Base-by-base conservation (phyloP, 2,329 filamentous ascomycete species). In the Cladosporium sp. region DNA sequence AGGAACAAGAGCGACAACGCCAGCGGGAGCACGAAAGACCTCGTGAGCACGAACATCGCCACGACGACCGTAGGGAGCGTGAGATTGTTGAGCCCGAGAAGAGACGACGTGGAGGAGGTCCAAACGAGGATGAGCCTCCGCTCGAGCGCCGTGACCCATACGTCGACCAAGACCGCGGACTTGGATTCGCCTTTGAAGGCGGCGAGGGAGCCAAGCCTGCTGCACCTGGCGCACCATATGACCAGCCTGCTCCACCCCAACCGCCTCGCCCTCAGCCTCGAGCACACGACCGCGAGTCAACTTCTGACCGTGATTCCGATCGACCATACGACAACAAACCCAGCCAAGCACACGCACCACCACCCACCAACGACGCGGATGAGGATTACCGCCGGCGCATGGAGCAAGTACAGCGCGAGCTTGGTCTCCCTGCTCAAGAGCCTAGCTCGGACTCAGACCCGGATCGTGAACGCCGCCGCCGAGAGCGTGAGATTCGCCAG, bases 361-460 rank as follows among this genome's bases (percentile, higher is more conserved):
- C 46, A 26, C 6, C 43, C 34, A 8, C 48, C 32, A 54, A 59
- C 2, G 82, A 84, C 63, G 78, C 82, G 5, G 82, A 84, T 48
- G 81, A 83, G 68, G 82, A 84, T 39, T 84, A 83, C 67, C 79
- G 81, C 51, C 80, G 81, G 32, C 78, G 82, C 10, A 77, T 84
- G 64, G 78, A 80, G 61, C 77, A 81, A 67, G 76, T 83, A 18
- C 79, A 80, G 65, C 76, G 78, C 64, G 81, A 83, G 69, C 74
- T 80, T 5, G 79, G 80, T 26, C 76, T 76, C 39, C 74, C 71
- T 14, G 48, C 65, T 2, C 67, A 69, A 25, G 68, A 70, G 16
- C 64, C 67, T 21, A 66, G 64, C 23, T 67, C 69, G 10, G 75
- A 75, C 28, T 71, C 70, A 14, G 74, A 76, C 51, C 69, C 74